Evolutionary conservation across 768 basidiomycete species (phyloP).

Genomic region (Lactarius sp.): DNA sequence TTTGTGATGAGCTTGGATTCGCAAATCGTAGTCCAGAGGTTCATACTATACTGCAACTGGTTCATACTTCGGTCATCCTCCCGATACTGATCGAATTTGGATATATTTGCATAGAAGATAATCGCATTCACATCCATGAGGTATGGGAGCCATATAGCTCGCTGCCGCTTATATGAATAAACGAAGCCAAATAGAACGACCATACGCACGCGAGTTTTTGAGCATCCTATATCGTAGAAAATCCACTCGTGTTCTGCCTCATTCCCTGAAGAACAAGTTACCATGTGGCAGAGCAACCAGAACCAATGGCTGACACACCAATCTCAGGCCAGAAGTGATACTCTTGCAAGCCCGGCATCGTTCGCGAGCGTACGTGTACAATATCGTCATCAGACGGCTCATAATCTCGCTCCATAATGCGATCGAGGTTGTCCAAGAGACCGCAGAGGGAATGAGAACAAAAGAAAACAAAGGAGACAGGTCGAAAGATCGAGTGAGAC

Average conservation of each 20-base stretch:
- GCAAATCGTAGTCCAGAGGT: background rate
- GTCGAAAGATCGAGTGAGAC: conserved; percentile 31
- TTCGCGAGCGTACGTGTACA: conserved; percentile 68
- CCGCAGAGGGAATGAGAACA: background rate
- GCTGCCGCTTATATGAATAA: conserved; percentile 2
- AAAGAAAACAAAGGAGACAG: too few species aligned
- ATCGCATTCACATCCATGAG: conserved; percentile 80
- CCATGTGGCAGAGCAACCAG: background rate
- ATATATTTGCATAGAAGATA: conserved; percentile 76
- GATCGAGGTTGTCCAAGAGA: background rate
- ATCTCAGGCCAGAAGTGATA: conserved; percentile 60
- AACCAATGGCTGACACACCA: conserved; percentile 38
- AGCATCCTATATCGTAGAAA: conserved; percentile 77
- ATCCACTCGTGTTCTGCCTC: conserved; percentile 56
- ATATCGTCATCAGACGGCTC: conserved; percentile 69
- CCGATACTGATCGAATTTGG: conserved; percentile 73
- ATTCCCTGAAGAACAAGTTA: background rate
- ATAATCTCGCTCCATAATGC: background rate
- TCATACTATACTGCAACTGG: conserved; percentile 31
- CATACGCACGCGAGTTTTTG: conserved; percentile 31
- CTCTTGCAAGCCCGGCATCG: conserved; percentile 65
- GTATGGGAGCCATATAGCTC: conserved; percentile 59
- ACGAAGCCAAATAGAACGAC: background rate
- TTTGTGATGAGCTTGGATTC: conserved; percentile 9
- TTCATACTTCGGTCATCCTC: conserved; percentile 68